A percentile compares a stretch with the other conserved stretches of the same genome.
Evolutionary conservation across 805 yeast genomes (phyloP).

Genomic region (Metahyphopichia silvanorum): DNA sequence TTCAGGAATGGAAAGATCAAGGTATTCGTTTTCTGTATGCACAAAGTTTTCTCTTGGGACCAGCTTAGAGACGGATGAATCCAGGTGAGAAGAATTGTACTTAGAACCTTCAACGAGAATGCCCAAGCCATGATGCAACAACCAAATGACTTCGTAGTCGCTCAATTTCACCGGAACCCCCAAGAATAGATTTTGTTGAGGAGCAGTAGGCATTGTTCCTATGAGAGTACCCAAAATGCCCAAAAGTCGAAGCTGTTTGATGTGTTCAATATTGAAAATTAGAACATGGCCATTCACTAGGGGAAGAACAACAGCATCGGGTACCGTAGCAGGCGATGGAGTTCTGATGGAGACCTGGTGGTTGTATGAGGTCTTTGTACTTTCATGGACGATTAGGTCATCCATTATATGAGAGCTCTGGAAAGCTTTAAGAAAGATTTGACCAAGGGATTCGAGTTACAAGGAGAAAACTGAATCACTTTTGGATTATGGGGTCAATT

Average conservation of each 20-base stretch:
- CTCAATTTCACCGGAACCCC: conserved; percentile 78
- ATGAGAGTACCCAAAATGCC: conserved; percentile 74
- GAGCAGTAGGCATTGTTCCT: conserved; percentile 86
- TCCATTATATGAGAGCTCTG: neutral
- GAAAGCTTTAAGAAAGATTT: too few relatives aligned
- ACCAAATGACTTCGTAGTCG: conserved; percentile 71
- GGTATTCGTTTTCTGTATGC: too few relatives aligned
- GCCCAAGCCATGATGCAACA: conserved; percentile 44
- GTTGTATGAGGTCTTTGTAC: neutral
- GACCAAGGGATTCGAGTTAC: too few relatives aligned
- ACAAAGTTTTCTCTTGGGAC: too few relatives aligned
- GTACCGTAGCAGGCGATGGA: too few relatives aligned
- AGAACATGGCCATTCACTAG: conserved; percentile 45
- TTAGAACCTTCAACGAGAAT: conserved; percentile 39
- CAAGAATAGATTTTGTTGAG: conserved; percentile 87
- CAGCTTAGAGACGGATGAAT: too few relatives aligned
- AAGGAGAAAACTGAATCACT: too few relatives aligned
- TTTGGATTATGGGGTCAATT: too few relatives aligned
- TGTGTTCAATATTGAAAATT: conserved; percentile 55
- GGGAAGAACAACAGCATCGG: too few relatives aligned
- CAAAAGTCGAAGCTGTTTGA: conserved; percentile 52
- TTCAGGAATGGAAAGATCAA: too few relatives aligned
- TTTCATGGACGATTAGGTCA: conserved; percentile 1
- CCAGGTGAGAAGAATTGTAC: too few relatives aligned
- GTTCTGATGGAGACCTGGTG: too few relatives aligned